These are phyloP conservation scores for Ceraceosorus guamensis DNA, from an alignment of 1,284 basidiomycete genomes.

Conservation along the genomic window DNA sequence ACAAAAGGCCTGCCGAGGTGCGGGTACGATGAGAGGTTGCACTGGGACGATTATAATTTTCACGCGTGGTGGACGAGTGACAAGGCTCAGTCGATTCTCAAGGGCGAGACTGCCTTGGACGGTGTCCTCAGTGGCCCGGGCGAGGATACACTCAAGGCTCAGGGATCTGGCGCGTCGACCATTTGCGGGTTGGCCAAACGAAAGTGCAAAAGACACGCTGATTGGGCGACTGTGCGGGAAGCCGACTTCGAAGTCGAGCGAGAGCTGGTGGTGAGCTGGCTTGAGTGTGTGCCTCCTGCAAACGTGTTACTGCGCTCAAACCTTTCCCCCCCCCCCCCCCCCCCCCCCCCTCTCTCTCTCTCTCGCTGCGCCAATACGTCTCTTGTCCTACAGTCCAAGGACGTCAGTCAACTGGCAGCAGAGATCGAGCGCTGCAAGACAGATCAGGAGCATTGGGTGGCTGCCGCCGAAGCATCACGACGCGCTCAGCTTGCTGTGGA, in stretches of 20 bases:
- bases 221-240: slow-evolving; percentile 20
- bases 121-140: slow-evolving; percentile 1
- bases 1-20: slow-evolving; percentile 11
- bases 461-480: too few relatives aligned
- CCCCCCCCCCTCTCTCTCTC: too few relatives aligned
- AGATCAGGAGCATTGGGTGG: too few relatives aligned
- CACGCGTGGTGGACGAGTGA: slow-evolving; percentile 8
- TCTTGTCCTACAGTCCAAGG: too few relatives aligned
- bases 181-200: slow-evolving; percentile 18
- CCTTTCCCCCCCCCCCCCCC: too few relatives aligned
- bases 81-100: slow-evolving; percentile 8
- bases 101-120: slow-evolving; percentile 4
- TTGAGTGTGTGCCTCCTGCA: too few relatives aligned
- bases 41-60: slow-evolving; percentile 20
- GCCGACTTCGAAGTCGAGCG: slow-evolving; percentile 21
- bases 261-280: slow-evolving; percentile 13
- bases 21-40: slow-evolving; percentile 22
- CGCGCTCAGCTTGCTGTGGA: too few relatives aligned
- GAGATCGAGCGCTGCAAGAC: too few relatives aligned
- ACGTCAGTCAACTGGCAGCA: too few relatives aligned
- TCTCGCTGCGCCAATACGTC: too few relatives aligned
- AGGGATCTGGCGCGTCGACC: not conserved
- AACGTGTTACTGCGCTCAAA: too few relatives aligned
- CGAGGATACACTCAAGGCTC: not conserved
- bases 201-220: slow-evolving; percentile 21